Base-by-base conservation (phyloP, 2,329 filamentous ascomycete genomes). In the Nemania diffusa region DNA sequence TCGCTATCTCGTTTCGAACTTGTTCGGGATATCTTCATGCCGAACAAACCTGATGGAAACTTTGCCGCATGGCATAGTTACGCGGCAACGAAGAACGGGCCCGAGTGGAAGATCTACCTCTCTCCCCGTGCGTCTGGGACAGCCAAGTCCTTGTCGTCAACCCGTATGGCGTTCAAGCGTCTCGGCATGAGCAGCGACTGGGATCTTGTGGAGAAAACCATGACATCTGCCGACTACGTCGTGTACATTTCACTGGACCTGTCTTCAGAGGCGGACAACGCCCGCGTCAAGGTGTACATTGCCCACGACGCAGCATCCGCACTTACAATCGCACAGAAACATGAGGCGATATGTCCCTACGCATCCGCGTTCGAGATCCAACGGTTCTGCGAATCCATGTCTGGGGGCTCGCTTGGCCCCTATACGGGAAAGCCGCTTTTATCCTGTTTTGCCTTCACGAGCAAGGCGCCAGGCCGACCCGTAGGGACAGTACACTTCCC, bases 61-160 rank as follows among this genome's bases (percentile, higher is more conserved):
- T 66, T 71, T 17, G 56, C 66, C 3, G 68, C 68, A 15, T 72
- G 68, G 70, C 59, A 68, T 37, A 69, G 58, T 44, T 69, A 55
- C 52, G 68, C 63, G 7, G 42, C 56, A 17, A 32, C 29, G 37
- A 64, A 67, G 17, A 22, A 56, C 15, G 68, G 62, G 8, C 65
- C 62, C 5, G 62, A 67, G 63, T 72, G 65, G 65, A 70, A 72
- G 57, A 62, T 70, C 46, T 70, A 72, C 52, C 64, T 72, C 17
- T 67, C 69, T 44, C 70, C 70, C 22, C 34, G 51, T 29, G 24
- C 37, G 6, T 50, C 60, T 2, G 64, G 50, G 2, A 15, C 27
- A 37, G 62, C 52, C 5, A 62, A 62, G 26, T 52, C 62, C 22
- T 24, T 64, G 22, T 20, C 13, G 5, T 42, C 53, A 6, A 69